Conservation (phyloP, 108 stramenopile species). For the Skeletonema grethae region DNA sequence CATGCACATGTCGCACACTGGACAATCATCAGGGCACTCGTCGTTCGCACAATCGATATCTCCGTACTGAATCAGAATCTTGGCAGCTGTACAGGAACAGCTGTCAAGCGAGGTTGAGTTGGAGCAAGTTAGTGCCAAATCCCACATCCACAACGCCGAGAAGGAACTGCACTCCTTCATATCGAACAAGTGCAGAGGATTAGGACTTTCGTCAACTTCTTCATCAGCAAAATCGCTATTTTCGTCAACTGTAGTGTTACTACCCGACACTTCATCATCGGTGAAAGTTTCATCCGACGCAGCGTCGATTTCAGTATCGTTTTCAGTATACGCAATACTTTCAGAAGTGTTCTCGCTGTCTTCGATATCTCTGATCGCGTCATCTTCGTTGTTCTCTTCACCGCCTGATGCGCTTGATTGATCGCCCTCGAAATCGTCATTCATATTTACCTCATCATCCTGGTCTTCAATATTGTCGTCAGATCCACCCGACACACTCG, state of each 20-base stretch:
- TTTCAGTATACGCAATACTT: neutral
- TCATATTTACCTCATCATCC: neutral
- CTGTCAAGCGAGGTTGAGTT: slow-evolving; percentile 26
- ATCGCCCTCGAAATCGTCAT: neutral
- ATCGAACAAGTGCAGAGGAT: slow-evolving; percentile 34
- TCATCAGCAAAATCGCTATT: neutral
- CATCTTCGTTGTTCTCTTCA: neutral
- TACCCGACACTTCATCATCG: neutral
- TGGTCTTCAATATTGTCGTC: neutral
- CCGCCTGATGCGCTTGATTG: neutral
- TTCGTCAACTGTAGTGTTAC: neutral
- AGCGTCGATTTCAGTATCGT: too few species aligned
- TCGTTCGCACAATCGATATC: slow-evolving; percentile 50
- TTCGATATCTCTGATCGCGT: neutral
- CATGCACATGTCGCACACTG: slow-evolving; percentile 63
- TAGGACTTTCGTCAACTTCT: neutral
- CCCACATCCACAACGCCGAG: slow-evolving; percentile 68
- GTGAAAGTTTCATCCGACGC: neutral
- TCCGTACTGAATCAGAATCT: slow-evolving; percentile 49
- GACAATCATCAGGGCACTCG: slow-evolving; percentile 54
- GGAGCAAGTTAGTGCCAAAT: slow-evolving; percentile 61
- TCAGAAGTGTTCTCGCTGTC: neutral
- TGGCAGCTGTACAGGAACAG: slow-evolving; percentile 63
- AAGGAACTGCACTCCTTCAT: slow-evolving; percentile 59
- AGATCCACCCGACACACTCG: neutral